A percentile compares a stretch with the other conserved stretches of the same genome.
Conservation (phyloP, 2,329 filamentous ascomycete species). For the Thelonectria olida region DNA sequence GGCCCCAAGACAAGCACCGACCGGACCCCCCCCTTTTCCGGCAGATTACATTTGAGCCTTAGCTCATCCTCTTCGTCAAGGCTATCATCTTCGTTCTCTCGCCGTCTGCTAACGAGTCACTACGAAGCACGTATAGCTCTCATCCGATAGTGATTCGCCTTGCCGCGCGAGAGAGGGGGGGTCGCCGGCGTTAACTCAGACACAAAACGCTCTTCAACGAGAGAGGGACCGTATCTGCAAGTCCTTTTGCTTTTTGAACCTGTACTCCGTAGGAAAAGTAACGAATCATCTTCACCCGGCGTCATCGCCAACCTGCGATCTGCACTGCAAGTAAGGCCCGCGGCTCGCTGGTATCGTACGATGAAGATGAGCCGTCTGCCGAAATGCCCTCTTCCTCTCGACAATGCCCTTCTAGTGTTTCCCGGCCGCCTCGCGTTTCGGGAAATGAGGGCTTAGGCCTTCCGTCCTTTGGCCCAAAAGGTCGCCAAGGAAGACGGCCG, state of each 20-base stretch:
- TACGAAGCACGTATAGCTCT: too few relatives aligned
- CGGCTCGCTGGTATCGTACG: conserved; percentile 27
- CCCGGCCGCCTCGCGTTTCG: conserved; percentile 17
- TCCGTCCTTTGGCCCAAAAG: conserved; percentile 30
- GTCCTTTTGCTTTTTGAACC: neutral
- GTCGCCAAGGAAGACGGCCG: too few relatives aligned
- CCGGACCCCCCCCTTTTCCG: conserved; percentile 37
- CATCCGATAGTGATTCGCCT: too few relatives aligned
- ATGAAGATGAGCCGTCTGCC: conserved; percentile 26
- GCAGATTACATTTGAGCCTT: conserved; percentile 34
- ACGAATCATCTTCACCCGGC: conserved; percentile 16
- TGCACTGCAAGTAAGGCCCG: conserved; percentile 26
- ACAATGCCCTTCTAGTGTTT: conserved; percentile 20
- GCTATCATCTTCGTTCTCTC: conserved; percentile 27
- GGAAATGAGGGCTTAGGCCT: conserved; percentile 36
- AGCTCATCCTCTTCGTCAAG: conserved; percentile 30
- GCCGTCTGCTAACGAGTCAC: too few relatives aligned
- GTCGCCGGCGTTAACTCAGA: neutral
- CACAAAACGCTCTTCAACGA: neutral
- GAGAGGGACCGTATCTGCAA: neutral
- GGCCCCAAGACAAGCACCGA: neutral
- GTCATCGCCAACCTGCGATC: conserved; percentile 24
- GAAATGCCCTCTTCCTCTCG: conserved; percentile 15
- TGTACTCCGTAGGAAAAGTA: too few relatives aligned
- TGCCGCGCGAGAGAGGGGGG: too few relatives aligned